A percentile compares a stretch with the other conserved stretches of the same genome.
phyloP scores from a whole-genome alignment of 2,329 filamentous ascomycete genomes.

The Dactylonectria macrodidyma region DNA sequence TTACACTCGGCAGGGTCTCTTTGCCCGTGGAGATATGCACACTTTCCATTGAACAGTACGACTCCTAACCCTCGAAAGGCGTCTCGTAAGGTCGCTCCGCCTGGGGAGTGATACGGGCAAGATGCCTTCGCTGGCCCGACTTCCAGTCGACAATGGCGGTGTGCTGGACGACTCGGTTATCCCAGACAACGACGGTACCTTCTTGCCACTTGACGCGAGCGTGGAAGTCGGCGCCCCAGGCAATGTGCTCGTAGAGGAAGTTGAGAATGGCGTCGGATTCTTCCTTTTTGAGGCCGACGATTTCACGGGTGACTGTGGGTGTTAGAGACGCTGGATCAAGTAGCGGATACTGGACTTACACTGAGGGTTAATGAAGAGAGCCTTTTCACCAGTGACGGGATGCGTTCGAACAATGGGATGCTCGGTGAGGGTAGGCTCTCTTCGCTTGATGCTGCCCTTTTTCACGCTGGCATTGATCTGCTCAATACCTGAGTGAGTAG shows the following conservation, averaged over 20 bases:
- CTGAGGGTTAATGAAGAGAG: slow-evolving; percentile 85
- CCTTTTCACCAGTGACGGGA: slow-evolving; percentile 87
- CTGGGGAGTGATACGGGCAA: slow-evolving; percentile 87
- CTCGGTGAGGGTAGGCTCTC: slow-evolving; percentile 80
- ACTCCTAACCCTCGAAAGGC: slow-evolving; percentile 53
- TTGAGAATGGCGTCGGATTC: slow-evolving; percentile 84
- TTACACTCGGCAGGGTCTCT: slow-evolving; percentile 23
- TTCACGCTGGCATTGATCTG: slow-evolving; percentile 80
- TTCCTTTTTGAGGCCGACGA: slow-evolving; percentile 88
- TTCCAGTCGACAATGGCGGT: slow-evolving; percentile 88
- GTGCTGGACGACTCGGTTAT: slow-evolving; percentile 86
- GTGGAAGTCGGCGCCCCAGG: slow-evolving; percentile 75
- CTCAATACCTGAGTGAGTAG: slow-evolving; percentile 86
- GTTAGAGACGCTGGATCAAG: neutral
- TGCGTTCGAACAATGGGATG: slow-evolving; percentile 88
- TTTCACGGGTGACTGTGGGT: slow-evolving; percentile 79
- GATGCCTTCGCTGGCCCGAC: slow-evolving; percentile 81
- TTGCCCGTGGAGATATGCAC: slow-evolving; percentile 1
- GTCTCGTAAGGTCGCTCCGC: slow-evolving; percentile 85
- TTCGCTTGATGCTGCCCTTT: slow-evolving; percentile 78
- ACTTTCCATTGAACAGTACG: slow-evolving; percentile 1
- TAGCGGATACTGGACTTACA: slow-evolving; percentile 66
- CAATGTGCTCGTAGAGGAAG: slow-evolving; percentile 74
- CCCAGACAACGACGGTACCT: slow-evolving; percentile 89
- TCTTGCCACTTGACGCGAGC: slow-evolving; percentile 83